phyloP scores from a whole-genome alignment of 192 early-diverging fungal species.

The Gigaspora rosea region DNA sequence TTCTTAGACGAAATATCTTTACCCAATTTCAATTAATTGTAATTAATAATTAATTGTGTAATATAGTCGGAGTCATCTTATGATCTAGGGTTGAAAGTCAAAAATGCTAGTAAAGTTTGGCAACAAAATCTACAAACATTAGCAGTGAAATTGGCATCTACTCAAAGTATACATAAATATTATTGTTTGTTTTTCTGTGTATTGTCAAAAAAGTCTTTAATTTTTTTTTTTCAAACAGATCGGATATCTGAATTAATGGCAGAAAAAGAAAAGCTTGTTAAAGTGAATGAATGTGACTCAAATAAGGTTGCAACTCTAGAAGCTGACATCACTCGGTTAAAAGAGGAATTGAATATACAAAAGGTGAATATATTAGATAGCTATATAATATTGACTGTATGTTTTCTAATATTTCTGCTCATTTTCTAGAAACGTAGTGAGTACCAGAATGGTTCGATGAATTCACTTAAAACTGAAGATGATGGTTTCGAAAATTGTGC shows the following conservation, averaged over 20 bases:
- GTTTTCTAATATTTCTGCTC: too few relatives aligned
- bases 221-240: neutral
- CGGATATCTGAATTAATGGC: constrained; percentile 26
- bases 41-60: neutral
- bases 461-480: too few relatives aligned
- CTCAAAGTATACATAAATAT: constrained; percentile 30
- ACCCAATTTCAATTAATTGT: too few relatives aligned
- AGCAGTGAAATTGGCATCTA: constrained; percentile 26
- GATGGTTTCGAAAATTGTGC: too few relatives aligned
- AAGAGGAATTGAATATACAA: constrained; percentile 34
- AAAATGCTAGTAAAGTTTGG: constrained; percentile 28
- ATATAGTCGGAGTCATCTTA: neutral
- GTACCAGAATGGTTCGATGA: too few relatives aligned
- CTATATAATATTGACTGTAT: too few relatives aligned
- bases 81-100: constrained; percentile 6
- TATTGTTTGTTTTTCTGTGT: too few relatives aligned
- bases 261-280: constrained; percentile 28
- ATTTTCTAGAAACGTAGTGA: too few relatives aligned
- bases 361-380: constrained; percentile 9
- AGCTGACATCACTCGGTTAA: constrained; percentile 31
- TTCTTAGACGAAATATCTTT: neutral
- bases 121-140: constrained; percentile 24
- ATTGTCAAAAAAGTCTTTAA: neutral
- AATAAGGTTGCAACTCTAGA: constrained; percentile 20
- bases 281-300: constrained; percentile 3